A percentile compares a stretch with the other conserved stretches of the same genome.
Evolutionary conservation across 352 stramenopile species (phyloP).

Genomic region (Pythium plurisporium): DNA sequence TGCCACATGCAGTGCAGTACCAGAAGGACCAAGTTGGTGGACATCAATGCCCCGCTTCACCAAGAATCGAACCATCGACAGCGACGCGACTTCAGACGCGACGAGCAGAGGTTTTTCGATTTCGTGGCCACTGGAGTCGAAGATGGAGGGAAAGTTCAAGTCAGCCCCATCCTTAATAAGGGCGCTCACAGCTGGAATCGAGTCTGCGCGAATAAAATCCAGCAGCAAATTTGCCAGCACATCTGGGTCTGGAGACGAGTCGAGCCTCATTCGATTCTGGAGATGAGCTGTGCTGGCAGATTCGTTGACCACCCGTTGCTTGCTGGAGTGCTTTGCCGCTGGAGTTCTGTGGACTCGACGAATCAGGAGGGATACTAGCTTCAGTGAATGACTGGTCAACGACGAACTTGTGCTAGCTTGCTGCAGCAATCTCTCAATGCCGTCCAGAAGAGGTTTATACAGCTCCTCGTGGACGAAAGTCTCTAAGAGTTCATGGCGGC

Average conservation of each 20-base stretch:
- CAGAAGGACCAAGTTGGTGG: constrained; percentile 41
- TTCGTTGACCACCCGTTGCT: not conserved
- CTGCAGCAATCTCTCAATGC: constrained; percentile 19
- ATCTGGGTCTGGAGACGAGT: constrained; percentile 57
- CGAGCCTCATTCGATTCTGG: constrained; percentile 32
- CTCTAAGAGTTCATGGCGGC: constrained; percentile 40
- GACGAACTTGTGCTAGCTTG: constrained; percentile 26
- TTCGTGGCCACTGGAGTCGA: constrained; percentile 44
- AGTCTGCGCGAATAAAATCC: constrained; percentile 72
- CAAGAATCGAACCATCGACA: constrained; percentile 73
- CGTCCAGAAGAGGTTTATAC: constrained; percentile 54
- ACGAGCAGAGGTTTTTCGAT: constrained; percentile 67
- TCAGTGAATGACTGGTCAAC: constrained; percentile 41
- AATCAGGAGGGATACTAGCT: constrained; percentile 49
- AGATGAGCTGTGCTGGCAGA: not conserved
- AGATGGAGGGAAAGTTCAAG: constrained; percentile 48
- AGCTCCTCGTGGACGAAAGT: constrained; percentile 56
- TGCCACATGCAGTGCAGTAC: constrained; percentile 67
- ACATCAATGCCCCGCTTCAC: constrained; percentile 75
- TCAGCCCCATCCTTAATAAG: constrained; percentile 76
- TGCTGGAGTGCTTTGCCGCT: not conserved
- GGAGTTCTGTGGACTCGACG: constrained; percentile 39
- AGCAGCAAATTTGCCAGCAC: constrained; percentile 57
- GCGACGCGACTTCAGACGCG: constrained; percentile 49
- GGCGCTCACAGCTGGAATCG: constrained; percentile 60